Base-by-base conservation (phyloP, 257 asterid species). In the Galeopsis tetrahit region DNA sequence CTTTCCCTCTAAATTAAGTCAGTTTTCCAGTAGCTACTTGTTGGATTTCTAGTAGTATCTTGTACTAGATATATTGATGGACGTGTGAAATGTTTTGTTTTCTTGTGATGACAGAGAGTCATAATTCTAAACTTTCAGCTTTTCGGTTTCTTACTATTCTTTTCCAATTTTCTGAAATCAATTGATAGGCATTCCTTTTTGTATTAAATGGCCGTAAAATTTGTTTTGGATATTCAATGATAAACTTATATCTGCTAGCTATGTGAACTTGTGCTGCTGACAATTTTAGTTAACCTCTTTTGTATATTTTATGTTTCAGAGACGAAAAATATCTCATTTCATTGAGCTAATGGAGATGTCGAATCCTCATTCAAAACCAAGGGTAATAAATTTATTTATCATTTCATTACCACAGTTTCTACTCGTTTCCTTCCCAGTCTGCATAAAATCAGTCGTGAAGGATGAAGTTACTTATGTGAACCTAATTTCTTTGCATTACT, bases 281-380 rank as follows among this genome's bases (percentile, higher is more conserved):
- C 61, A 34, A 21, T 48, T 48, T n/a, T 42, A 7, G 28, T 63
- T 65, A 63, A 75, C 79, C 55, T 31, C 36, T 57, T 61, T 10
- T 43, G 14, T 11, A 14, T 35, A 55, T 21, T 80, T 73, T 59
- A 28, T 70, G 52, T 73, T 77, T 39, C 92, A 94, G 98, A 85
- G 96, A 63, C 81, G 90, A 68, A 88, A 80, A 87, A 87, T 94
- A 56, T 96, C 96, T 36, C 90, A 94, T 78, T 89, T 94, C 80
- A 69, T 94, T 35, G 97, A 91, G 78, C 82, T 91, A 68, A 87
- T 91, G 97, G 98, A 91, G 87, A 91, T 94, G 96, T 72, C 91
- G 65, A 91, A 87, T 76, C 93, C 95, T 66, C 87, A 85, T 81
- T 82, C 98, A 59, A 94, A 76, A 74, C 95, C 96, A 61, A 85